Percentiles rank a stretch among this genome's conserved stretches.
phyloP scores from a whole-genome alignment of 208 protist genomes.

The Leishmania major region DNA sequence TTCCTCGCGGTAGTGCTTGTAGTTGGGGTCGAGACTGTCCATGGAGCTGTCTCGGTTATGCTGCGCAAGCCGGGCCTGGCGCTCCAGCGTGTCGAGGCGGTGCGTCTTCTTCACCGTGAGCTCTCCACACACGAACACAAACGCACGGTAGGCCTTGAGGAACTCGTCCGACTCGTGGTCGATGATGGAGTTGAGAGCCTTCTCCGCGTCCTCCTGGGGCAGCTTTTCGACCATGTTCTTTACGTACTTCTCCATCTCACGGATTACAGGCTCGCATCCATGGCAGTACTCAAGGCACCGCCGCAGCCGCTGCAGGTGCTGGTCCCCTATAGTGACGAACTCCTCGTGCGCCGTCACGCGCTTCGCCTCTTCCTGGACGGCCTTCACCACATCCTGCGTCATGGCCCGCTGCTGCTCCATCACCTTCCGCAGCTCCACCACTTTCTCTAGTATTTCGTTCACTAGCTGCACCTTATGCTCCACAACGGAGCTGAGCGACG shows the following conservation, averaged over 20 bases:
- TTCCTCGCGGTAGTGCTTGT: slow-evolving; percentile 67
- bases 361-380: slow-evolving; percentile 56
- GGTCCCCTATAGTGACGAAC: slow-evolving; percentile 69
- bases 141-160: slow-evolving; percentile 64
- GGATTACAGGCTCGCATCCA: slow-evolving; percentile 43
- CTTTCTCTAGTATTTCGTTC: slow-evolving; percentile 70
- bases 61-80: slow-evolving; percentile 74
- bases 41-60: slow-evolving; percentile 84
- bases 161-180: slow-evolving; percentile 59
- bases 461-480: slow-evolving; percentile 50
- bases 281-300: slow-evolving; percentile 69
- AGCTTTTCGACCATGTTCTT: slow-evolving; percentile 55
- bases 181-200: slow-evolving; percentile 45
- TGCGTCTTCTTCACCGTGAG: slow-evolving; percentile 88
- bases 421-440: slow-evolving; percentile 51
- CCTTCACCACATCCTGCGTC: slow-evolving; percentile 43
- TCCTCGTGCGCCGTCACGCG: slow-evolving; percentile 74
- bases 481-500: slow-evolving; percentile 41
- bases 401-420: slow-evolving; percentile 67
- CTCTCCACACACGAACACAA: slow-evolving; percentile 74
- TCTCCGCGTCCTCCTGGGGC: slow-evolving; percentile 43
- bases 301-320: slow-evolving; percentile 65
- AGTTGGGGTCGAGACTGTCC: slow-evolving; percentile 88
- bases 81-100: slow-evolving; percentile 85
- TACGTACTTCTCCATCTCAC: slow-evolving; percentile 64